Evolutionary conservation across 768 basidiomycete genomes (phyloP), one percentile per base, ranked within the genome.

Genomic region (Trametes cubensis): DNA sequence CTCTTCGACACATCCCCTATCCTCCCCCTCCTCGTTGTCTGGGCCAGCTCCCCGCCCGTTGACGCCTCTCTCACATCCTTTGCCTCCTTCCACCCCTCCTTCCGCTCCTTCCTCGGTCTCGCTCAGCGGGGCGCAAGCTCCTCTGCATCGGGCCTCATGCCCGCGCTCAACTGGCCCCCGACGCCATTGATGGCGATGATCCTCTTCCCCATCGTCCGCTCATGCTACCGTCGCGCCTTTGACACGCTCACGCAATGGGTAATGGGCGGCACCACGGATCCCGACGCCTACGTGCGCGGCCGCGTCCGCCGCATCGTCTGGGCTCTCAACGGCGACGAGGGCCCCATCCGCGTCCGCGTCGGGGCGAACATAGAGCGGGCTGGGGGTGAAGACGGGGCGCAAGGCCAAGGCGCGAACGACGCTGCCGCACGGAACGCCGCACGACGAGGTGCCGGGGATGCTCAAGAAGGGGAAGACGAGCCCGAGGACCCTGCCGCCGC

Each of bases 401-500:
- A 50, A 48, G 34, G 45, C 38, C 38, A 46, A 61, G 28, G 48
- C 61, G 73, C 46, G 73, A 73, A 51, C 23, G 47, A 15, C 20
- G 52, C 44, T 18, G 71, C 69, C 28, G 67, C 44, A 34, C 34
- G 10, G 10, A 34, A 34, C 34, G 34, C 34, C 34, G 34, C 34
- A 11, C 34, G 10, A 34, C 4, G 34, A 34, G 34, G 34, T 11
- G 34, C 28, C 28, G 28, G 28, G 28, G 28, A 30, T 8, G 28
- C 8, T 8, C 28, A 34, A 21, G 69, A 63, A 21, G 68, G 67
- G 21, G 72, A 61, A 10, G 66, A 66, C 28, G 66, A 55, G 20
- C 70, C 54, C 2, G 73, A 70, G 17, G 69, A 72, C 62, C 45
- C 66, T 14, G 85, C 77, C 8, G 82, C 74, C 0, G 86, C 80